These are phyloP conservation scores for Gynandropsis gynandra DNA, from an alignment of 345 rosid species.

Conservation along the genomic window DNA sequence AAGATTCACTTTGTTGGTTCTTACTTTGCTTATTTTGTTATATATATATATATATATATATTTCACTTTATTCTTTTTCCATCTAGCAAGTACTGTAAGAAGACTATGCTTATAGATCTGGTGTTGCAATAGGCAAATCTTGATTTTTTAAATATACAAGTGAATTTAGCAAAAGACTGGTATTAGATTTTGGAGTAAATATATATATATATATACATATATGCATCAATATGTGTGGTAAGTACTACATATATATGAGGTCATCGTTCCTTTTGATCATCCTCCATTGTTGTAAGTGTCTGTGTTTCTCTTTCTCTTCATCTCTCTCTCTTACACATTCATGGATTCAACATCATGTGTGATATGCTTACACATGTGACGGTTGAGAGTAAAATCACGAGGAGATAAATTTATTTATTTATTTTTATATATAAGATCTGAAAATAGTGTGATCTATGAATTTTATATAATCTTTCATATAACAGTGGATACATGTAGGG, in stretches of 20 bases:
- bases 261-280: background rate
- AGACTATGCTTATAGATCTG: conserved; percentile 56
- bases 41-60: no score
- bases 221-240: no score
- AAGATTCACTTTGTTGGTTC: conserved; percentile 42
- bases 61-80: conserved; percentile 10
- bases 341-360: conserved; percentile 16
- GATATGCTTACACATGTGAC: conserved; percentile 25
- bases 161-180: no score
- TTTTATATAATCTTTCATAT: no score
- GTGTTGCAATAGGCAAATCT: conserved; percentile 38
- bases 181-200: no score
- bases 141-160: conserved; percentile 14
- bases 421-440: no score
- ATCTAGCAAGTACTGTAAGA: conserved; percentile 27
- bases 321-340: conserved; percentile 5
- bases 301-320: conserved; percentile 31
- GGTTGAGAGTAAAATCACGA: conserved; percentile 27
- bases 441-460: no score
- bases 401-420: background rate
- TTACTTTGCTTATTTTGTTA: conserved; percentile 33
- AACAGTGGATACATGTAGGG: no score
- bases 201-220: no score
- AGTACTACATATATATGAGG: background rate
- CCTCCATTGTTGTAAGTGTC: conserved; percentile 52